These are phyloP conservation scores for Trichoderma pleuroti DNA, from an alignment of 2,329 filamentous ascomycete genomes.

Conservation along the genomic window DNA sequence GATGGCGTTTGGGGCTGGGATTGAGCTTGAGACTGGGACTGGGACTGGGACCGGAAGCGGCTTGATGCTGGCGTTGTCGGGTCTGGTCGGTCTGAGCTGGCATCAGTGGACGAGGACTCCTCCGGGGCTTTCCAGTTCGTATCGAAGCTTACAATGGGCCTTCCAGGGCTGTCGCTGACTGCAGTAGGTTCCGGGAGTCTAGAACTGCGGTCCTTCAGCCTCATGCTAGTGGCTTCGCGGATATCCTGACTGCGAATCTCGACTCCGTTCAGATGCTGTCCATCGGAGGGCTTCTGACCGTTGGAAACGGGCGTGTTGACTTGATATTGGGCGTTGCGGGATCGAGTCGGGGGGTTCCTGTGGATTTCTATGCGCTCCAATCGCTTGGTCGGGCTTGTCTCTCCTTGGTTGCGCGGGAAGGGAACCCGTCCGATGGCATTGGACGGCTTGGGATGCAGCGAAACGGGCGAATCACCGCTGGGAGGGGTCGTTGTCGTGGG, in stretches of 20 bases:
- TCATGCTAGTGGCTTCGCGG: slow-evolving; percentile 84
- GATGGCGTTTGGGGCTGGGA: slow-evolving; percentile 23
- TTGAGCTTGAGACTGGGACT: not conserved
- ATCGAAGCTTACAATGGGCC: slow-evolving; percentile 97
- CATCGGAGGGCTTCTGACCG: slow-evolving; percentile 36
- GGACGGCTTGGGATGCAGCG: slow-evolving; percentile 33
- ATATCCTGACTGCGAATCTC: slow-evolving; percentile 88
- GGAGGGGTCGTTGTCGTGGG: slow-evolving; percentile 17
- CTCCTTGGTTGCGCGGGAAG: slow-evolving; percentile 38
- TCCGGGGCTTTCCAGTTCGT: slow-evolving; percentile 74
- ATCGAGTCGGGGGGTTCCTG: slow-evolving; percentile 78
- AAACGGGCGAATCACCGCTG: slow-evolving; percentile 33
- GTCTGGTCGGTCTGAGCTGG: slow-evolving; percentile 46
- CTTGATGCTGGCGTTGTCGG: slow-evolving; percentile 24
- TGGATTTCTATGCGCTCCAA: slow-evolving; percentile 68
- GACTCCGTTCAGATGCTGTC: slow-evolving; percentile 68
- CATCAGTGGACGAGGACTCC: slow-evolving; percentile 58
- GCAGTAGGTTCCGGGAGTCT: slow-evolving; percentile 85
- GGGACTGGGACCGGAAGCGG: slow-evolving; percentile 17
- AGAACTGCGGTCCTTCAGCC: slow-evolving; percentile 76
- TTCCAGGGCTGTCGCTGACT: slow-evolving; percentile 84
- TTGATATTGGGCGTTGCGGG: slow-evolving; percentile 75
- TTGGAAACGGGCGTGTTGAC: slow-evolving; percentile 51
- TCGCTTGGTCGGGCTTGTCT: slow-evolving; percentile 35
- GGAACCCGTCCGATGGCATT: slow-evolving; percentile 32